phyloP scores from a whole-genome alignment of 2,329 filamentous ascomycete species.

The Dactylella cylindrospora region DNA sequence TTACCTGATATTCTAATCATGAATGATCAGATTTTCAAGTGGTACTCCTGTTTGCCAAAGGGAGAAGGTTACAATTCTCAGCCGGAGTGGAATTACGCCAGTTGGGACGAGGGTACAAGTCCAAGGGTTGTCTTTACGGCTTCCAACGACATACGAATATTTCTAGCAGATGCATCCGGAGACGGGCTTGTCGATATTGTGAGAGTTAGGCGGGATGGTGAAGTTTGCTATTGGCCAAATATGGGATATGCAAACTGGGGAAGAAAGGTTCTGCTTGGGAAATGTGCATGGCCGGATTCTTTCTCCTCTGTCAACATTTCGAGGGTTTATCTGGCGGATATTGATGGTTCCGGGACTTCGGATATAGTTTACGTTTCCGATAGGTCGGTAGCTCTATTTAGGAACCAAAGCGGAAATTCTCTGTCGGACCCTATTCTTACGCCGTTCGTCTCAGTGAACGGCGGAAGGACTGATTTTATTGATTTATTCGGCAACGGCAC shows the following conservation, averaged over 20 bases:
- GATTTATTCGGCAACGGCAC: conserved; percentile 39
- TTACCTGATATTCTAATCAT: conserved; percentile 46
- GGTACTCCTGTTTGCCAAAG: conserved; percentile 30
- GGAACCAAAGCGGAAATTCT: conserved; percentile 14
- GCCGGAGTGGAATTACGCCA: not conserved
- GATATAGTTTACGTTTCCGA: conserved; percentile 22
- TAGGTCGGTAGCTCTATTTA: not conserved
- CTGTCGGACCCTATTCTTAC: not conserved
- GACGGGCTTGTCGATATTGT: conserved; percentile 49
- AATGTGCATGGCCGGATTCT: not conserved
- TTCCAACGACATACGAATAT: conserved; percentile 24
- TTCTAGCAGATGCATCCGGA: conserved; percentile 48
- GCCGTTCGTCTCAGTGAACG: not conserved
- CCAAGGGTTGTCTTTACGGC: not conserved
- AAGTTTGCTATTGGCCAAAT: conserved; percentile 51
- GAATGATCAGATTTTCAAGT: conserved; percentile 17
- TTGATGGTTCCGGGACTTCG: conserved; percentile 23
- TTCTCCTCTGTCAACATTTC: not conserved
- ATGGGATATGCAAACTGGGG: conserved; percentile 50
- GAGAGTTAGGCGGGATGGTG: conserved; percentile 46
- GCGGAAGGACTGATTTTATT: not conserved
- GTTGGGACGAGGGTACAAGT: not conserved
- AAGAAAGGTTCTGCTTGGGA: conserved; percentile 8
- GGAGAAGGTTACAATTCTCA: not conserved
- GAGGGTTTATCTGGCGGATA: conserved; percentile 15